Percentiles rank a stretch among this genome's conserved stretches.
These are phyloP conservation scores for Aspergillus haitiensis DNA, from an alignment of 495 filamentous ascomycete species.

Conservation along the genomic window DNA sequence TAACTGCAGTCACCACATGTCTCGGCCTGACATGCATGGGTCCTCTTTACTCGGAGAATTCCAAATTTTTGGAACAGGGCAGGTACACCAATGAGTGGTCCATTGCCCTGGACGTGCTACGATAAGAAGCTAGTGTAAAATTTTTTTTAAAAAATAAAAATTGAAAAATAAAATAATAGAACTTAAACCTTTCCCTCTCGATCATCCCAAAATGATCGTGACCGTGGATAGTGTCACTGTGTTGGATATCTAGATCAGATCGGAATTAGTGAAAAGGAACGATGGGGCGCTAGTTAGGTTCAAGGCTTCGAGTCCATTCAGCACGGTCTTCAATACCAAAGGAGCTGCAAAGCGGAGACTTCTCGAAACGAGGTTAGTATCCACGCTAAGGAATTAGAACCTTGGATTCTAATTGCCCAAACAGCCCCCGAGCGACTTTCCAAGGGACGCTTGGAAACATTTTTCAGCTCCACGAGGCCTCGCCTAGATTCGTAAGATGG, in stretches of 20 bases:
- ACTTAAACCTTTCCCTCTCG: background rate
- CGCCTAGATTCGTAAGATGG: too few species aligned
- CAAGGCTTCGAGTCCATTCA: background rate
- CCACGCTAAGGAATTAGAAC: background rate
- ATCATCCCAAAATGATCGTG: slow-evolving; percentile 1
- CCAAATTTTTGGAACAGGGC: background rate
- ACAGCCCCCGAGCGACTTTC: background rate
- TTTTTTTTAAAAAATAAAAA: background rate
- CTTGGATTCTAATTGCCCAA: background rate
- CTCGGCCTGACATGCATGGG: slow-evolving; percentile 5
- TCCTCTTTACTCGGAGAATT: slow-evolving; percentile 9
- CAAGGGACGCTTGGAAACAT: background rate
- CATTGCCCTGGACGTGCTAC: background rate
- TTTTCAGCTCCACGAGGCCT: background rate
- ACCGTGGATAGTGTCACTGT: background rate
- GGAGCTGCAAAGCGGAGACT: background rate
- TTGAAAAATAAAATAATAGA: background rate
- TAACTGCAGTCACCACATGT: slow-evolving; percentile 3
- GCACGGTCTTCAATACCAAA: background rate
- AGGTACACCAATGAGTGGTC: background rate
- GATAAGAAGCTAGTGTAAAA: background rate
- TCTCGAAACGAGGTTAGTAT: background rate
- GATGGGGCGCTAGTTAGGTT: background rate
- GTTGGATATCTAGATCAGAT: slow-evolving; percentile 13
- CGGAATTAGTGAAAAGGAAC: slow-evolving; percentile 5